Evolutionary conservation across 2,329 filamentous ascomycete species (phyloP).

Genomic region (Paraphoma chrysanthemicola): DNA sequence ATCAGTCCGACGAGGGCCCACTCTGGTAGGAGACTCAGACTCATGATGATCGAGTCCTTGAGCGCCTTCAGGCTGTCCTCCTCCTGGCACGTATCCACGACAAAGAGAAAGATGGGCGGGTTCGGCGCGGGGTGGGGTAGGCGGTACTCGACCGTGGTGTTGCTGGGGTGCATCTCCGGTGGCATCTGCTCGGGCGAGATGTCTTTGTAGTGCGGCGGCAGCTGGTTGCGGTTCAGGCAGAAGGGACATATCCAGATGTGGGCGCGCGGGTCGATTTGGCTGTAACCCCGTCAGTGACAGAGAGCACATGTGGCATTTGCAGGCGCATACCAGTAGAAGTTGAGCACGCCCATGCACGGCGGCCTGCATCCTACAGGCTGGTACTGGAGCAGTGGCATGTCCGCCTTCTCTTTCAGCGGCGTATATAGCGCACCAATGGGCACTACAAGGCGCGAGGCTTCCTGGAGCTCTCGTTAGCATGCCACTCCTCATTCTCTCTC

Average conservation of each 20-base stretch:
- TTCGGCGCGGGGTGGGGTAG: conserved; percentile 83
- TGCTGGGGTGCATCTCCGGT: conserved; percentile 79
- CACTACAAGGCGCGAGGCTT: conserved; percentile 92
- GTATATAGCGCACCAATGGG: conserved; percentile 97
- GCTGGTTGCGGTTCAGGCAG: conserved; percentile 81
- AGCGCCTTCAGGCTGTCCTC: conserved; percentile 83
- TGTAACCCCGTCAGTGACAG: conserved; percentile 45
- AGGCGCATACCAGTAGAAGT: conserved; percentile 84
- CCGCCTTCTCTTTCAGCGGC: conserved; percentile 90
- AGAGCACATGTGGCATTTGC: background rate
- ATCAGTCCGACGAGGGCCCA: conserved; percentile 83
- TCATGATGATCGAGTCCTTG: conserved; percentile 87
- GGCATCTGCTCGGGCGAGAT: conserved; percentile 84
- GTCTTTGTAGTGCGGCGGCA: conserved; percentile 88
- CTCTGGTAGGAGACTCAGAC: conserved; percentile 79
- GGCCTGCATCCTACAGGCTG: conserved; percentile 97
- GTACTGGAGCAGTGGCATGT: conserved; percentile 89
- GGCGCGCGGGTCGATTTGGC: conserved; percentile 83
- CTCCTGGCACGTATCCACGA: conserved; percentile 88
- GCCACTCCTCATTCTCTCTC: conserved; percentile 11
- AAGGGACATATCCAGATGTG: conserved; percentile 90
- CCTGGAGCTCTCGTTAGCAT: conserved; percentile 60
- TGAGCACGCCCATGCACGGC: conserved; percentile 93
- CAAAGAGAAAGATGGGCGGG: conserved; percentile 85
- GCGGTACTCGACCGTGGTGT: conserved; percentile 90